These are phyloP conservation scores for Elaphomyces granulatus DNA, from an alignment of 495 filamentous ascomycete species.

Conservation along the genomic window DNA sequence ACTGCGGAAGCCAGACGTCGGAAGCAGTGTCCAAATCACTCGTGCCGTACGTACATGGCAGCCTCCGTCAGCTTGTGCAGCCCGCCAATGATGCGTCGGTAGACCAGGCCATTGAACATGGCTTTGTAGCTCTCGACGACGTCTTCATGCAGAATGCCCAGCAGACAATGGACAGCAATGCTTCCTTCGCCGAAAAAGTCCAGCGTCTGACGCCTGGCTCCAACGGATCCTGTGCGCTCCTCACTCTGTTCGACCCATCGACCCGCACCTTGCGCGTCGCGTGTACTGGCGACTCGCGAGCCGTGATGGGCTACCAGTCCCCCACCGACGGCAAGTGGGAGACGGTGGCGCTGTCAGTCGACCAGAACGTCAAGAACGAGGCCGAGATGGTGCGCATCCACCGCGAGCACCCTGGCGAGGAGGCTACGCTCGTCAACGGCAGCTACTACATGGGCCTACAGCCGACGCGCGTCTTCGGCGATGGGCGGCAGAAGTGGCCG, in stretches of 20 bases:
- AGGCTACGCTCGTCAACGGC: conserved; percentile 37
- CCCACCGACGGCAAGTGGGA: conserved; percentile 34
- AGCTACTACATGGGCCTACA: conserved; percentile 41
- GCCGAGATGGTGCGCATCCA: conserved; percentile 36
- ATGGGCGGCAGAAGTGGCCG: conserved; percentile 49
- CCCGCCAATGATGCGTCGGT: conserved; percentile 1
- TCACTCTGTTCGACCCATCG: conserved; percentile 38
- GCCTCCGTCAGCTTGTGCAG: conserved; percentile 15
- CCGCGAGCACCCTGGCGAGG: conserved; percentile 44
- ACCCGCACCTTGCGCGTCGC: conserved; percentile 41
- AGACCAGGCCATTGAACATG: conserved; percentile 27
- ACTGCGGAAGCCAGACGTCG: conserved; percentile 33
- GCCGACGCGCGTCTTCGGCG: conserved; percentile 49
- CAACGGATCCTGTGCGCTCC: conserved; percentile 45
- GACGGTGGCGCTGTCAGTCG: conserved; percentile 36
- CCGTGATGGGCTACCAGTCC: conserved; percentile 39
- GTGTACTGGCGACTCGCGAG: conserved; percentile 43
- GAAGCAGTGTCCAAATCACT: conserved; percentile 26
- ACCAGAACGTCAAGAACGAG: conserved; percentile 43
- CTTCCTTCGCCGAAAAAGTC: conserved; percentile 18
- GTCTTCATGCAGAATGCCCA: conserved; percentile 31
- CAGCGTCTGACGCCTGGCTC: conserved; percentile 33
- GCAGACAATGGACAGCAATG: conserved; percentile 10
- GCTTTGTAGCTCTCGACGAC: conserved; percentile 37
- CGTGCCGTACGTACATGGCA: conserved; percentile 25